Percentiles rank a stretch among this genome's conserved stretches.
Evolutionary conservation across 1,139 yeast species (phyloP).

Genomic region (Scheffersomyces stambukii): DNA sequence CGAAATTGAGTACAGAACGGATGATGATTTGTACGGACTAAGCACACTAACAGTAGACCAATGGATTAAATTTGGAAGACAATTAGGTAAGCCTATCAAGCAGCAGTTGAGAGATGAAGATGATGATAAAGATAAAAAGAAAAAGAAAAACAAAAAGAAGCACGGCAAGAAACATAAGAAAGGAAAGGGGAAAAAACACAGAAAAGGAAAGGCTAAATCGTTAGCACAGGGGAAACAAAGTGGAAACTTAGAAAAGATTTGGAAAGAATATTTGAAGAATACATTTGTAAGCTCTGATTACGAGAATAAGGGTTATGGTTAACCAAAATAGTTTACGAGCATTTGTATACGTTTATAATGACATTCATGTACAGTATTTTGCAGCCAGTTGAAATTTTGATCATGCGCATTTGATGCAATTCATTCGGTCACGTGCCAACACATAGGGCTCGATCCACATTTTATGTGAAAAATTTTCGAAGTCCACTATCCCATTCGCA

Average conservation of each 20-base stretch:
- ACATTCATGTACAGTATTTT: not conserved
- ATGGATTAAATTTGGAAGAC: conserved; percentile 56
- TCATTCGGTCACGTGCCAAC: conserved; percentile 2
- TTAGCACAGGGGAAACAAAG: conserved; percentile 5
- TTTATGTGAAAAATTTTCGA: conserved; percentile 1
- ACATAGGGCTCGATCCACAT: conserved; percentile 2
- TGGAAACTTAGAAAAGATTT: conserved; percentile 25
- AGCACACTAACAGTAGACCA: conserved; percentile 53
- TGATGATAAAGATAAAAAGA: conserved; percentile 8
- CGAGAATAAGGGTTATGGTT: conserved; percentile 42
- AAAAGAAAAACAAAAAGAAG: conserved; percentile 4
- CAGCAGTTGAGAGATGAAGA: too few species aligned
- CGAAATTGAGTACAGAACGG: conserved; percentile 68
- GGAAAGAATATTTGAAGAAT: conserved; percentile 43
- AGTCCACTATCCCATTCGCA: too few species aligned
- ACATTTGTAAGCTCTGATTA: conserved; percentile 66
- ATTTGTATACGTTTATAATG: not conserved
- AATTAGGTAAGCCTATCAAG: conserved; percentile 41
- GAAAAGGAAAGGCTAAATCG: conserved; percentile 1
- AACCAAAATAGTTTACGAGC: conserved; percentile 5
- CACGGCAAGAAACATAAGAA: conserved; percentile 8
- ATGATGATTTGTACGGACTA: conserved; percentile 54
- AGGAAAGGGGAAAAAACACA: conserved; percentile 11
- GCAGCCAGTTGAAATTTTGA: not conserved
- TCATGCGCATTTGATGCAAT: too few species aligned